Conservation (phyloP, 805 yeast genomes). For the Saccharomycopsis sp. region DNA sequence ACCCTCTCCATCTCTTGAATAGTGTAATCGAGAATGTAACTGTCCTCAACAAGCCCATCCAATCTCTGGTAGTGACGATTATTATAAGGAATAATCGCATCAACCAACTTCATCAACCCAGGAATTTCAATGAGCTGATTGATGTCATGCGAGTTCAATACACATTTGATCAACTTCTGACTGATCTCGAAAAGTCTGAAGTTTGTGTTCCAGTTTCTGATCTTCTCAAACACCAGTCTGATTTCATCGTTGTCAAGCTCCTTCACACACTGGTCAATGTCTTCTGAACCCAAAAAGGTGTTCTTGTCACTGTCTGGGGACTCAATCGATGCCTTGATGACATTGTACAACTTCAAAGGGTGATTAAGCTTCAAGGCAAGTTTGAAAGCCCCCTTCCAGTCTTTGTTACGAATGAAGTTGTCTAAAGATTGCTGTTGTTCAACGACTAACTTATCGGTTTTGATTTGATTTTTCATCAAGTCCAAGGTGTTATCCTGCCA, state of each 20-base stretch:
- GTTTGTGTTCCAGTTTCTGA: slow-evolving; percentile 94
- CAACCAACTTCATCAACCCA: slow-evolving; percentile 61
- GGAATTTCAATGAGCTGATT: slow-evolving; percentile 55
- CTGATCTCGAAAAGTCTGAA: slow-evolving; percentile 73
- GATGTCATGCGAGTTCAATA: slow-evolving; percentile 49
- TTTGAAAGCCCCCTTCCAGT: slow-evolving; percentile 85
- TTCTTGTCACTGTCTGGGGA: slow-evolving; percentile 37
- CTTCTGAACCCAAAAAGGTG: slow-evolving; percentile 40
- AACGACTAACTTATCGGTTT: slow-evolving; percentile 47
- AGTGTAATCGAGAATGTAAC: slow-evolving; percentile 78
- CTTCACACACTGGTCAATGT: slow-evolving; percentile 57
- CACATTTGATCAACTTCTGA: slow-evolving; percentile 64
- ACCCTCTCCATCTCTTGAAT: slow-evolving; percentile 15
- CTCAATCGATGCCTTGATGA: slow-evolving; percentile 42
- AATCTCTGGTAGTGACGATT: slow-evolving; percentile 76
- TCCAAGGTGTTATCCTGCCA: slow-evolving; percentile 90
- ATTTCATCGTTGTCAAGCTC: slow-evolving; percentile 55
- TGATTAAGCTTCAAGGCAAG: slow-evolving; percentile 83
- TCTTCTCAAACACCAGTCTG: slow-evolving; percentile 54
- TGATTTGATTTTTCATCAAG: slow-evolving; percentile 34
- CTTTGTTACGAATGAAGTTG: slow-evolving; percentile 62
- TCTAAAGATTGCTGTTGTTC: slow-evolving; percentile 86
- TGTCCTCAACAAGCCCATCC: slow-evolving; percentile 77
- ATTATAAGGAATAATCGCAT: slow-evolving; percentile 78
- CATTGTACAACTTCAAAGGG: slow-evolving; percentile 80